Base-by-base conservation (phyloP, 2,329 filamentous ascomycete genomes). In the Biscogniauxia mediterranea region DNA sequence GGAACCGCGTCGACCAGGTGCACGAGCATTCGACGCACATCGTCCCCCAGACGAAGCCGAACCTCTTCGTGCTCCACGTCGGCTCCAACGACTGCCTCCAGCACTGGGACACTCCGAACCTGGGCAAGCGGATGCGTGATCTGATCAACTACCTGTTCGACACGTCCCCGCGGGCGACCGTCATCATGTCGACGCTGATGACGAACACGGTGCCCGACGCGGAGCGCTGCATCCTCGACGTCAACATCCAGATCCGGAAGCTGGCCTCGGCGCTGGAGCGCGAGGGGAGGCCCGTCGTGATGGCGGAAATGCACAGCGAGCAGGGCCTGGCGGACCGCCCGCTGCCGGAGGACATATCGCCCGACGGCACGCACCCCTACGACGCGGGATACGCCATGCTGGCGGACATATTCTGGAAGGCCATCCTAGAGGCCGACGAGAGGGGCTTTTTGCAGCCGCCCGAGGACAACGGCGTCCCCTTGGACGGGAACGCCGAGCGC, bases 81-180 rank as follows among this genome's bases (percentile, higher is more conserved):
- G 71, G 71, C 3, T 70, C 70, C 19, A 74, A 74, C 54, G 70
- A 74, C 58, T 71, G 70, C 42, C 58, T 68, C 23, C 70, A 70
- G 58, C 55, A 63, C n/a, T 63, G 63, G 54, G 62, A 71, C 49
- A 60, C 63, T 7, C 54, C 56, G 19, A 65, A 68, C 50, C 62
- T 63, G 6, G 63, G 62, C n/a, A 56, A 54, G 19, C 64, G 69
- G 15, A 57, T 72, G 56, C 57, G 55, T 19, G 54, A 65, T 52
- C 53, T 73, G 19, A 62, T 72, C 55, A 57, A 65, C 20, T 69
- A 69, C 58, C 59, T 73, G 52, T 56, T 71, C 15, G 51, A 54
- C 9, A 52, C 59, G 20, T 70, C 68, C 9, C 67, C 70, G 1
- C 53, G 53, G 3, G 67, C 66, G 1, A 68, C 68, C 2, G 60